Evolutionary conservation across 2,329 filamentous ascomycete genomes (phyloP), one percentile per base, ranked within the genome.

Genomic region (Arthrocladium fulminans): DNA sequence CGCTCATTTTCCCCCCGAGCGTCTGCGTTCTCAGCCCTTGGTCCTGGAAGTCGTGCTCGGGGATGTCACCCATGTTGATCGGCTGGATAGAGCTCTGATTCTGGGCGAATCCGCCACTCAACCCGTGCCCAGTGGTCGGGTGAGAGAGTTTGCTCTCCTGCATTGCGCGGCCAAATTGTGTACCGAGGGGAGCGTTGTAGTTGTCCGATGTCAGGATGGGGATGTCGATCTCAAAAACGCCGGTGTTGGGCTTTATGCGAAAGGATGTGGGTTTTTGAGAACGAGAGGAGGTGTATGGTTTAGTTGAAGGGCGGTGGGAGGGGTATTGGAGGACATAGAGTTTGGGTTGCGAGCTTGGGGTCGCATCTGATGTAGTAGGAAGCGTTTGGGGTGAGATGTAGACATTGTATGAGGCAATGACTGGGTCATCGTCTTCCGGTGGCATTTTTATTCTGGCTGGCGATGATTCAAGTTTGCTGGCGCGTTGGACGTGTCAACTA

Each of bases 141-240:
- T 80, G 74, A 34, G 67, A 60, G 24, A 66, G 63, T 19, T 66
- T 65, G 45, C 71, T 74, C 57, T 77, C 77, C 51, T 73, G 70
- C 54, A 97, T 71, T 1, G 85, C 81, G 60, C 86, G 80, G 15
- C 89, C 92, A 79, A 88, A 97, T 55, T 79, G 76, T 45, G 92
- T 70, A 41, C 88, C 90, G 69, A 90, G 88, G 56, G 79, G 77
- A 56, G 83, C 78, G 69, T 97, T 88, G 72, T 95, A 97, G 61
- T 86, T 83, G 48, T 70, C 65, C 41, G 73, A 72, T 53, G 81
- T 81, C 70, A 82, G 80, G 58, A 96, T 73, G 3, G 88, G 87
- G n/a, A 96, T 77, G 64, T 98, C 92, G 45, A 97, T 74, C 68
- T 98, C 92, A 49, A 96, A 74, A 69, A 96, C 86, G 48, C 89